A percentile compares a stretch with the other conserved stretches of the same genome.
These are phyloP conservation scores for Rehmannia glutinosa DNA, from an alignment of 257 asterid genomes.

Conservation along the genomic window DNA sequence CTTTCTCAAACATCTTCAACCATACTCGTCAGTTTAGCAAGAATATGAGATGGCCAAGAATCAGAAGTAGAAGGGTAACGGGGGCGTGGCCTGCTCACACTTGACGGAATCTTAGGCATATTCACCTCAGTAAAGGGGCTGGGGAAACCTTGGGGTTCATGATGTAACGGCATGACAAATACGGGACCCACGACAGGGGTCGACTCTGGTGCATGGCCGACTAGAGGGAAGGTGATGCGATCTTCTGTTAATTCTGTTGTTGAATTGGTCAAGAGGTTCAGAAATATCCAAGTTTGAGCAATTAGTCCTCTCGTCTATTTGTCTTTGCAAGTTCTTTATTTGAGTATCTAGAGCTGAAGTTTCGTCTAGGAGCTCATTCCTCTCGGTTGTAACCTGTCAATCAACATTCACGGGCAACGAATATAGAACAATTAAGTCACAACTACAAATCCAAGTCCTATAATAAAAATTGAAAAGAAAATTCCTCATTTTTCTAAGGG, in stretches of 20 bases:
- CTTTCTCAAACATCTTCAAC: conserved; percentile 22
- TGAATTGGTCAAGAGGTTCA: conserved; percentile 18
- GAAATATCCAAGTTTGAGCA: conserved; percentile 12
- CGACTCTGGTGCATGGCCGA: conserved; percentile 26
- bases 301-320: conserved; percentile 37
- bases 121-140: conserved; percentile 19
- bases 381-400: conserved; percentile 52
- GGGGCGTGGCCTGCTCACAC: conserved; percentile 56
- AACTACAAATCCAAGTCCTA: neutral
- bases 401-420: neutral
- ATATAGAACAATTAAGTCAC: neutral
- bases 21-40: conserved; percentile 24
- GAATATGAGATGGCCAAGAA: conserved; percentile 58
- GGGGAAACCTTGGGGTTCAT: conserved; percentile 32
- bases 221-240: conserved; percentile 24
- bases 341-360: conserved; percentile 46
- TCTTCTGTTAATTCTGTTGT: conserved; percentile 24
- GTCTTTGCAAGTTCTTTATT: conserved; percentile 45
- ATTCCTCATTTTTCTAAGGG: too few species aligned
- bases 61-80: conserved; percentile 70
- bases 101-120: conserved; percentile 24
- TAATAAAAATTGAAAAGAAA: neutral
- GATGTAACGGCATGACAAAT: conserved; percentile 44
- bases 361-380: conserved; percentile 61
- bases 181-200: conserved; percentile 35